Conservation (phyloP, 2,329 filamentous ascomycete genomes). For the Fusarium sambucinum region DNA sequence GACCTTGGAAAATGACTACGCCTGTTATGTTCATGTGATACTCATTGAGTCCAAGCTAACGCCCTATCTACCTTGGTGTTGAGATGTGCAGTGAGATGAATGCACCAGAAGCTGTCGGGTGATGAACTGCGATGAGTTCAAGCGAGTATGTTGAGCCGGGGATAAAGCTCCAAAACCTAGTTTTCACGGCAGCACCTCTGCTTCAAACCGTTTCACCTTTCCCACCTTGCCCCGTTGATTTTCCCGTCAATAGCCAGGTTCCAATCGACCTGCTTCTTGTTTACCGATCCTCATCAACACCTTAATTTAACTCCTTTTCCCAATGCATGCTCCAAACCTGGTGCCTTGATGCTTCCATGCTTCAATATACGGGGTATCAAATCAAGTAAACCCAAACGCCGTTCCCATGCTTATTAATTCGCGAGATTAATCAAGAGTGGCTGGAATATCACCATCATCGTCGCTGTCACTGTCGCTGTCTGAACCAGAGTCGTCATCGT, state of each 20-base stretch:
- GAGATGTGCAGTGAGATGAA: background rate
- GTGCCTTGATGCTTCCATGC: conserved; percentile 5
- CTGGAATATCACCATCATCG: conserved; percentile 46
- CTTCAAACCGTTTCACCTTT: conserved; percentile 3
- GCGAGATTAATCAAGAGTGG: conserved; percentile 26
- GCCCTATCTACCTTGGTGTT: background rate
- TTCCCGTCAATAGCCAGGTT: background rate
- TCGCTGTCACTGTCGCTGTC: conserved; percentile 40
- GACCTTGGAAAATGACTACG: background rate
- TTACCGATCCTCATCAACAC: conserved; percentile 16
- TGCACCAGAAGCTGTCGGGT: background rate
- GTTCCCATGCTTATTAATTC: conserved; percentile 11
- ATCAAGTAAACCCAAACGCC: conserved; percentile 33
- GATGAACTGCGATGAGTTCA: background rate
- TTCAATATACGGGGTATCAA: conserved; percentile 22
- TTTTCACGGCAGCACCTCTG: conserved; percentile 6
- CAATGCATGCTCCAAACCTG: conserved; percentile 1
- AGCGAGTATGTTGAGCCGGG: background rate
- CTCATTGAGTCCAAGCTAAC: background rate
- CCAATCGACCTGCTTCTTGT: conserved; percentile 7
- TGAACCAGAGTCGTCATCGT: conserved; percentile 38
- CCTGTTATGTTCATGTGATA: background rate
- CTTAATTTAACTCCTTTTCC: conserved; percentile 22
- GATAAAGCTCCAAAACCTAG: conserved; percentile 9
- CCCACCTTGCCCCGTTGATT: conserved; percentile 1